These are phyloP conservation scores for Ceratonia siliqua DNA, from an alignment of 306 rosid species.

Conservation along the genomic window DNA sequence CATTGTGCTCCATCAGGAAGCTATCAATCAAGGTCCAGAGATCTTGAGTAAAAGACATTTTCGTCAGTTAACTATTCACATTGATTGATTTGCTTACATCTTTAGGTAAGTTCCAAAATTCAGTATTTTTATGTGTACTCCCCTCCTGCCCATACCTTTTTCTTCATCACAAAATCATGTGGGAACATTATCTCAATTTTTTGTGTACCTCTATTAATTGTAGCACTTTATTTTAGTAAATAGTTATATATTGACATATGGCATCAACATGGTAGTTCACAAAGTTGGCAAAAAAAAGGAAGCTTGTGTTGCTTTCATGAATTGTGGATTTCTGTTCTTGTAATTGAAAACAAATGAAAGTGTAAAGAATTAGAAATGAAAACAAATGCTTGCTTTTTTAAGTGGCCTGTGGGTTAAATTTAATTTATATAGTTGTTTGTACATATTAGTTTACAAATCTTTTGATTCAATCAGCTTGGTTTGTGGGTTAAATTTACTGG, in stretches of 20 bases:
- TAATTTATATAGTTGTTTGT: neutral
- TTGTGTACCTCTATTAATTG: neutral
- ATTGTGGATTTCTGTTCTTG: neutral
- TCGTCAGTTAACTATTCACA: slow-evolving; percentile 92
- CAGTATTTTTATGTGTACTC: slow-evolving; percentile 21
- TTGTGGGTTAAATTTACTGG: no score
- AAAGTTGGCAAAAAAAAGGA: slow-evolving; percentile 10
- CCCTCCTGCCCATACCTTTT: neutral
- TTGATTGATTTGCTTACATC: slow-evolving; percentile 94
- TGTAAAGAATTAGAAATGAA: neutral
- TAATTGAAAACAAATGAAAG: slow-evolving; percentile 17
- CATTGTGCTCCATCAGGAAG: slow-evolving; percentile 67
- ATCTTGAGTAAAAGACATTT: slow-evolving; percentile 69
- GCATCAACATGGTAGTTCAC: neutral
- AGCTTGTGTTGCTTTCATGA: slow-evolving; percentile 14
- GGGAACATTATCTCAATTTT: neutral
- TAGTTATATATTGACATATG: neutral
- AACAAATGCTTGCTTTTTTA: slow-evolving; percentile 18
- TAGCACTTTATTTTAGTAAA: neutral
- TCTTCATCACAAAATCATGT: slow-evolving; percentile 25
- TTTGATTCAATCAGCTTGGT: slow-evolving; percentile 27
- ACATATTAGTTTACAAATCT: slow-evolving; percentile 26
- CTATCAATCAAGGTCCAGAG: slow-evolving; percentile 84
- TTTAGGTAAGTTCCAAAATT: slow-evolving; percentile 63
- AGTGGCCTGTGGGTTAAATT: slow-evolving; percentile 13